Evolutionary conservation across 192 early-diverging fungal genomes (phyloP).

Genomic region (Entophlyctis helioformis): DNA sequence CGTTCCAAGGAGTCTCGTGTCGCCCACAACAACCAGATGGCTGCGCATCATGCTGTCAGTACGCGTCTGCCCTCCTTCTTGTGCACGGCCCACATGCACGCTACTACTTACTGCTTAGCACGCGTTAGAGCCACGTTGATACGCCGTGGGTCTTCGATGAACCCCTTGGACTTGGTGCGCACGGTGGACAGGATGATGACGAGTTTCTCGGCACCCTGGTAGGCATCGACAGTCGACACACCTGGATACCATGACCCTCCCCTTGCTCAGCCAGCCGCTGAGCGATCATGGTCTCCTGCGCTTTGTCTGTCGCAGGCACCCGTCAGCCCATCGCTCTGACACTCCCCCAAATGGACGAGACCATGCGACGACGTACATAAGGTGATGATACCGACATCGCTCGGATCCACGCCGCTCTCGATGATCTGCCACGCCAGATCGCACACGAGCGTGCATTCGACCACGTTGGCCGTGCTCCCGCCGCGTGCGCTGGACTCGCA

Average conservation of each 20-base stretch:
- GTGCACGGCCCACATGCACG: background rate
- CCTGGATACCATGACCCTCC: too few species aligned
- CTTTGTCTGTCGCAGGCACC: constrained; percentile 36
- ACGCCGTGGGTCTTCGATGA: constrained; percentile 54
- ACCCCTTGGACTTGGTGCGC: constrained; percentile 35
- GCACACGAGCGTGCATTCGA: constrained; percentile 34
- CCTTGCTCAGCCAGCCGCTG: constrained; percentile 7
- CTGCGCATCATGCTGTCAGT: too few species aligned
- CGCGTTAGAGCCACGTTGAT: constrained; percentile 68
- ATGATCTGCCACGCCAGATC: constrained; percentile 26
- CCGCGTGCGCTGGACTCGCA: constrained; percentile 29
- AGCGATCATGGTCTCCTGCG: constrained; percentile 37
- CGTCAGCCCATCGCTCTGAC: too few species aligned
- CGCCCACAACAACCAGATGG: constrained; percentile 50
- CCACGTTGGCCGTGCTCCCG: constrained; percentile 44
- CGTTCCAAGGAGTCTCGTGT: constrained; percentile 15
- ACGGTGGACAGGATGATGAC: constrained; percentile 62
- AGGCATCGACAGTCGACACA: constrained; percentile 63
- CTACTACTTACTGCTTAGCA: constrained; percentile 40
- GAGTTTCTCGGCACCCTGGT: constrained; percentile 69
- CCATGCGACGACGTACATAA: constrained; percentile 36
- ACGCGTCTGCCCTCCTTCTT: background rate
- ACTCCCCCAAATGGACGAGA: too few species aligned
- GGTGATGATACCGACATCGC: constrained; percentile 55
- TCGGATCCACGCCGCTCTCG: constrained; percentile 21